Evolutionary conservation across 176 grass and related monocot genomes (phyloP).

Genomic region (Eragrostis curvula): DNA sequence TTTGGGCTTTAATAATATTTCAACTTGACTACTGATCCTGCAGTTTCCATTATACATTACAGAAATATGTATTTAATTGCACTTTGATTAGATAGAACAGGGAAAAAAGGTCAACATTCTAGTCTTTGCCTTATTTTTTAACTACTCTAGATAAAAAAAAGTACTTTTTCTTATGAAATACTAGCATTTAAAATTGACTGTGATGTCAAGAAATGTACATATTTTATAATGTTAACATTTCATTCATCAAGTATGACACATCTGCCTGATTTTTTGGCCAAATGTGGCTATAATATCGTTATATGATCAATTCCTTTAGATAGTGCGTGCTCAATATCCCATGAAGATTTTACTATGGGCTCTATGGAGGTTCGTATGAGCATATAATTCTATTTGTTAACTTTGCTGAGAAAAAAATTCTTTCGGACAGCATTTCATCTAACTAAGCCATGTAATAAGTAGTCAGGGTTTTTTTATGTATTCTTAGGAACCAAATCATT

Average conservation of each 20-base stretch:
- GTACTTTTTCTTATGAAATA: not conserved
- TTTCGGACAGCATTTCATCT: not conserved
- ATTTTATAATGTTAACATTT: not conserved
- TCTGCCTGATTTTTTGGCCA: not conserved
- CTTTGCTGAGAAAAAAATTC: constrained; percentile 14
- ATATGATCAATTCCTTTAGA: not conserved
- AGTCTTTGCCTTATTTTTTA: not conserved
- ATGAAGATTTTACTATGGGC: not conserved
- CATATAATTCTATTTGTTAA: not conserved
- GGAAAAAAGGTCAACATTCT: not conserved
- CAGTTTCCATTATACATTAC: not conserved
- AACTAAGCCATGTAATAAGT: not conserved
- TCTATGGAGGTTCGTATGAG: not conserved
- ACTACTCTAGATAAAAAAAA: not conserved
- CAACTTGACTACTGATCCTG: not conserved
- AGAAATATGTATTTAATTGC: not conserved
- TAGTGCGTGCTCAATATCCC: not conserved
- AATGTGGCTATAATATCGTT: constrained; percentile 3
- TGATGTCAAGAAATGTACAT: not conserved
- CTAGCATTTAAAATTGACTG: not conserved
- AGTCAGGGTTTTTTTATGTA: not conserved
- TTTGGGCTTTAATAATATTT: not conserved
- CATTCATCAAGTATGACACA: not conserved
- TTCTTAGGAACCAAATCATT: constrained; percentile 20
- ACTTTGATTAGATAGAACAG: not conserved